Evolutionary conservation across 1,284 basidiomycete species (phyloP).

Genomic region (Sanghuangporus weigelae): DNA sequence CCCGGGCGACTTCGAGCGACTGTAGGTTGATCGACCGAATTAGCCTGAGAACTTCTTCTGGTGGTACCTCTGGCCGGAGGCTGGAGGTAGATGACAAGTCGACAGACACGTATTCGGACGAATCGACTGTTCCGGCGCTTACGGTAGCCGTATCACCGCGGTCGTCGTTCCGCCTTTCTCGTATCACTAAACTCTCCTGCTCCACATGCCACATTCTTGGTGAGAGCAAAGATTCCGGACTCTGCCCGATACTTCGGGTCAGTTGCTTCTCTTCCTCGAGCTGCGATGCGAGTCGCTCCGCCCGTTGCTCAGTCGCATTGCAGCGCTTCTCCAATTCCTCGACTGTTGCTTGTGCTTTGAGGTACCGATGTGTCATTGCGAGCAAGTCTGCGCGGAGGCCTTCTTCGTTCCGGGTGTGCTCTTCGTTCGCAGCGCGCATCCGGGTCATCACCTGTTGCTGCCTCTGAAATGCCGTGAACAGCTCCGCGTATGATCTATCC

Average conservation of each 20-base stretch:
- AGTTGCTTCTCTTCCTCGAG: neutral
- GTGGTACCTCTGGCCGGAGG: neutral
- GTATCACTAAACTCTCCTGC: neutral
- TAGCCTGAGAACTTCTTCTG: conserved; percentile 6
- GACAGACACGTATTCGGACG: conserved; percentile 4
- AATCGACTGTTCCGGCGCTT: conserved; percentile 1
- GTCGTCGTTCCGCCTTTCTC: neutral
- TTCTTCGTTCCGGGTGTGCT: neutral
- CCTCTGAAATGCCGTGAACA: neutral
- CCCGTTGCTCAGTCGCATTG: neutral
- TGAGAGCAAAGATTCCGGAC: neutral
- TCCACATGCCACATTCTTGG: conserved; percentile 1
- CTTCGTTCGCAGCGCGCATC: neutral
- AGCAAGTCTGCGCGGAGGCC: conserved; percentile 10
- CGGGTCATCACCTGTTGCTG: conserved; percentile 2
- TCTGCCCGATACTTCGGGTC: neutral
- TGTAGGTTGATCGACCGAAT: conserved; percentile 7
- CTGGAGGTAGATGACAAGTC: neutral
- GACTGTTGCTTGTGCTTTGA: conserved; percentile 3
- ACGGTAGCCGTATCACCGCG: neutral
- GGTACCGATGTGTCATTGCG: conserved; percentile 15
- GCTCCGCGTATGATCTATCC: neutral
- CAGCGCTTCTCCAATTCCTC: neutral
- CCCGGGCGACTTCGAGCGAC: conserved; percentile 7
- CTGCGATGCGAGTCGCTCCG: conserved; percentile 3